Base-by-base conservation (phyloP, 129 eudicot genomes). In the Calendula officinalis region DNA sequence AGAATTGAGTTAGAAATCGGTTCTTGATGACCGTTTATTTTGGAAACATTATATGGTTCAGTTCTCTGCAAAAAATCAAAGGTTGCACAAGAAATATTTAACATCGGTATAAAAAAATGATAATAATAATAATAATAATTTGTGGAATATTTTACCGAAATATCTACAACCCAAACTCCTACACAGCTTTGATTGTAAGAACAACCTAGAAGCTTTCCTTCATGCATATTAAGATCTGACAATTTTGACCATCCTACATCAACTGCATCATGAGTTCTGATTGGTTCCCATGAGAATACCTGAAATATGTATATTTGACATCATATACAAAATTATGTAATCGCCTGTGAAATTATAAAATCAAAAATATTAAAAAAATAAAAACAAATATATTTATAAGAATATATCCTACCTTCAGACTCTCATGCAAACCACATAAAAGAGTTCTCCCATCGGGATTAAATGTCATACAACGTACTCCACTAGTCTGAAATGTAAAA, bases 221-320 rank as follows among this genome's bases (percentile, higher is more conserved):
- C 98, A 71, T 92, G 96, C 72, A 92, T 75, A 76, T 88, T 88
- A 66, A 92, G 94, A 70, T 92, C 96, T 5, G 95, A 85, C 65
- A 92, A 70, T 69, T 57, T 88, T 70, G 98, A 92, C 98, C 98
- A 92, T 65, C 98, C 96, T 63, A 92, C 96, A 67, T 92, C 98
- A 45, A 92, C 95, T n/a, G 87, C 75, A 75, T 92, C 98, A 71
- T 92, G 98, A 70, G 85, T 76, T 75, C 87, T 84, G 62, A 85
- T 88, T 41, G 98, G 98, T 71, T 92, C 98, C 98, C 98, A 92
- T 66, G 98, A 92, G 63, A 76, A 77, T 57, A 92, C 98, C 98
- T 91, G 74, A 11, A 63, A 48, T 60, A 70, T 43, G 37, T 44
- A 16, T 38, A 41, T 22, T 62, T 46, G 12, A 65, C 44, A 56